Evolutionary conservation across 306 rosid species (phyloP), one percentile per base, ranked within the genome.

Genomic region (Rosa persica): DNA sequence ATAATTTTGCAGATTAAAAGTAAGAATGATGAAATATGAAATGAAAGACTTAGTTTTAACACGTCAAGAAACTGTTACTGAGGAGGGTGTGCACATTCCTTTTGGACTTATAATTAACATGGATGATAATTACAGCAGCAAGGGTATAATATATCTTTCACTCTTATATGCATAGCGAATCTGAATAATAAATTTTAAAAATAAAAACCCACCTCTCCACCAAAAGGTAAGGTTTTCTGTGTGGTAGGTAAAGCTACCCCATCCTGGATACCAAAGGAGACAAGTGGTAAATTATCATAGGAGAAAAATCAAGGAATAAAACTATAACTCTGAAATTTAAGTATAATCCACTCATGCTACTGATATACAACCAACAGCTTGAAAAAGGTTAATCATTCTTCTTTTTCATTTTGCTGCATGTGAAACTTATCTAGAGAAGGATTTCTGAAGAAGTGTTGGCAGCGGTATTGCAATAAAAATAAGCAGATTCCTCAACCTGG

Each of bases 221-320:
- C 98, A 83, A 89, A 95, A 81, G 98, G 94, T 84, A 95, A 83
- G 65, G 97, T 95, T 86, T 88, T 95, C 67, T 70, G 89, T 46
- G 96, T 95, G 72, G 82, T 73, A 61, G 98, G 93, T 71, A 95
- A 76, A 75, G 97, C 85, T 68, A 89, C 97, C 85, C 98, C 98
- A 70, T 95, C 98, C 96, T 95, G 86, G 64, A 86, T 79, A 87
- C 68, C 79, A 83, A 67, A 83, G 75, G 23, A 27, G 46, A 83
- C 61, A 64, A 76, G 23, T 30, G 76, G 80, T 73, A 73, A 72
- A 79, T 79, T 49, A 79, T 57, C 52, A 77, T n/a, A 74, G 78
- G 67, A 27, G 64, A 61, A 47, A 13, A 5, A 27, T 5, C 42
- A 58, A 58, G 65, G 16, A 23, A 58, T n/a, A 54, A 20, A 38